Evolutionary conservation across 2,329 filamentous ascomycete species (phyloP), one percentile per base, ranked within the genome.

Genomic region (Hyphodiscus sp.): DNA sequence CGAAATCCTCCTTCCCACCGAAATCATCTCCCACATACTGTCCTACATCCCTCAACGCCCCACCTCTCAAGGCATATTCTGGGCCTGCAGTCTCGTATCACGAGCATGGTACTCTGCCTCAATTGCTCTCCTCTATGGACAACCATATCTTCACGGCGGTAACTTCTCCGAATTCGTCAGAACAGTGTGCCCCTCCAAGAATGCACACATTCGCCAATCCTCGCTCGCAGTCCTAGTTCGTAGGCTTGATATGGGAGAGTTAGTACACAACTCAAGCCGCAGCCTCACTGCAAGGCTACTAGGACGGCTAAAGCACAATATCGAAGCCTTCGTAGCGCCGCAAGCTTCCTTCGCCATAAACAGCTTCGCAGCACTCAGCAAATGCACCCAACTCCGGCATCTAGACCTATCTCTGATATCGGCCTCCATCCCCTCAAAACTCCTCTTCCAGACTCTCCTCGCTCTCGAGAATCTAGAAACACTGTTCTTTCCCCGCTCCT

Each of bases 181-280:
- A 5, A 69, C 67, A 2, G 58, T 69, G 9, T 69, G 67, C 53
- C 67, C 67, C 13, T 68, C 67, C 29, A 68, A 68, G 51, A 68
- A 68, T 58, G 67, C 67, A 2, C 65, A 68, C 41, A 65, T 68
- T n/a, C 62, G 62, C 19, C 58, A 60, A 43, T 65, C 63, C 8
- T 52, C 65, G 1, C 58, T 69, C 5, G 59, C 66, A 1, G 47
- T 58, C 1, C 51, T 68, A 11, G 67, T 69, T 10, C 61, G 55
- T 20, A 49, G 53, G 15, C 61, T 69, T 8, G 66, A 69, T 49
- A 68, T 69, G 67, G 63, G 63, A 18, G 58, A 58, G 16, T 54
- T 69, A 11, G 67, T 67, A 8, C 67, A 69, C 30, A 65, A 68
- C 50, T 54, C 60, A 2, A 65, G 62, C 42, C 57, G 56, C 43